Base-by-base conservation (phyloP, 1,284 basidiomycete genomes). In the Ustilago cynodontis region DNA sequence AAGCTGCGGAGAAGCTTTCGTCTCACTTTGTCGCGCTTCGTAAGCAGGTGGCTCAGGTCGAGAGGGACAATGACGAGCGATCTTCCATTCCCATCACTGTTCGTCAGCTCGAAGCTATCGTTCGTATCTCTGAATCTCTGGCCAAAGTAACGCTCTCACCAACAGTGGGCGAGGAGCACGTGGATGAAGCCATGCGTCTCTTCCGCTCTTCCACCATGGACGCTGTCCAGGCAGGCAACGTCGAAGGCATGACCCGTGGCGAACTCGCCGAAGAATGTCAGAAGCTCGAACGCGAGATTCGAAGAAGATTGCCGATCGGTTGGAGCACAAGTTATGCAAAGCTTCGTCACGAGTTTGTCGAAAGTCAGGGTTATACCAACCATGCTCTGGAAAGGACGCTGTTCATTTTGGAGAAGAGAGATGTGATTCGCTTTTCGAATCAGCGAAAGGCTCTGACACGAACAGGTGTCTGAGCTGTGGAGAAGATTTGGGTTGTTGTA, bases 141-240 rank as follows among this genome's bases (percentile, higher is more conserved):
- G 95, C 96, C 31, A 99, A 99, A 86, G 90, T 99, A 87, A 95
- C 94, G 0, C 89, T 99, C 22, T 92, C 92, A 1, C 90, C 94
- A 0, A 90, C 92, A 3, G 97, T 99, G 5, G 91, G 92, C 79
- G 92, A 93, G 66, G 93, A 98, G 86, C 96, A 99, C 81, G 97
- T 99, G 37, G 95, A 99, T 86, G 97, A 99, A 87, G 94, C 97
- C 6, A 98, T 99, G 83, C 91, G 97, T 7, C 88, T 99, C 28
- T 99, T 99, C 91, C 98, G 97, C 82, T 97, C 92, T 87, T 98
- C 95, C 18, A 99, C 97, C 1, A 98, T 99, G 96, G 94, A 99
- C 86, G 97, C 97, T 26, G 95, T 99, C 28, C 93, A 94, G 28
- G 94, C 95, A 6, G 89, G 89, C n/a, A 94, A 93, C 50, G 92